phyloP scores from a whole-genome alignment of 1,284 basidiomycete species.

The Mycosarcoma mackinlayi region DNA sequence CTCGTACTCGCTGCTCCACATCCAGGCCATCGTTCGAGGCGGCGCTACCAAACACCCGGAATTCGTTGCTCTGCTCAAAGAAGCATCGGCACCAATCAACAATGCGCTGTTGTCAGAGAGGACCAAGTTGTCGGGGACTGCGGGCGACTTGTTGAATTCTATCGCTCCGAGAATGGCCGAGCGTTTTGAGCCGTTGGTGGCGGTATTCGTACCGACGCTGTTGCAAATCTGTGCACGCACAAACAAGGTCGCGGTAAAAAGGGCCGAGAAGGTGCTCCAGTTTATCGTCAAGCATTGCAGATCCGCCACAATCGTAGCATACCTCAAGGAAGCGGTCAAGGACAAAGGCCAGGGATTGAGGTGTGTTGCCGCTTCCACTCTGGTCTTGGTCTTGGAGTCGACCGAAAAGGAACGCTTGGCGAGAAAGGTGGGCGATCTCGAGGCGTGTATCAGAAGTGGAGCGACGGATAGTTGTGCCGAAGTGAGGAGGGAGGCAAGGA shows the following conservation, averaged over 20 bases:
- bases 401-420: slow-evolving; percentile 61
- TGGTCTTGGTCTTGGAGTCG: slow-evolving; percentile 63
- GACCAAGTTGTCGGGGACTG: slow-evolving; percentile 70
- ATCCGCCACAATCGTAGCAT: slow-evolving; percentile 64
- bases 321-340: slow-evolving; percentile 68
- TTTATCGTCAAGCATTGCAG: slow-evolving; percentile 70
- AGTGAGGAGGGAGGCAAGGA: slow-evolving; percentile 70
- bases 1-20: slow-evolving; percentile 43
- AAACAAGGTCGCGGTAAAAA: slow-evolving; percentile 71
- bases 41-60: slow-evolving; percentile 56
- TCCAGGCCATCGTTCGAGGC: slow-evolving; percentile 58
- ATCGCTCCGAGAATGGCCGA: slow-evolving; percentile 70
- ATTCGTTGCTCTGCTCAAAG: slow-evolving; percentile 48
- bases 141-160: slow-evolving; percentile 70
- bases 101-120: slow-evolving; percentile 70
- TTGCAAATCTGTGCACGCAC: slow-evolving; percentile 70
- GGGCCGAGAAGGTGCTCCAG: slow-evolving; percentile 70
- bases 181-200: slow-evolving; percentile 69
- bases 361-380: slow-evolving; percentile 30
- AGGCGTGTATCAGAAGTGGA: slow-evolving; percentile 69
- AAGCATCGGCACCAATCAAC: slow-evolving; percentile 39
- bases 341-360: slow-evolving; percentile 67
- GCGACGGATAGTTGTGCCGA: slow-evolving; percentile 71
- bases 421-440: slow-evolving; percentile 67
- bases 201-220: slow-evolving; percentile 70